phyloP scores from a whole-genome alignment of 1,139 yeast species.

The Taphrina pruni region DNA sequence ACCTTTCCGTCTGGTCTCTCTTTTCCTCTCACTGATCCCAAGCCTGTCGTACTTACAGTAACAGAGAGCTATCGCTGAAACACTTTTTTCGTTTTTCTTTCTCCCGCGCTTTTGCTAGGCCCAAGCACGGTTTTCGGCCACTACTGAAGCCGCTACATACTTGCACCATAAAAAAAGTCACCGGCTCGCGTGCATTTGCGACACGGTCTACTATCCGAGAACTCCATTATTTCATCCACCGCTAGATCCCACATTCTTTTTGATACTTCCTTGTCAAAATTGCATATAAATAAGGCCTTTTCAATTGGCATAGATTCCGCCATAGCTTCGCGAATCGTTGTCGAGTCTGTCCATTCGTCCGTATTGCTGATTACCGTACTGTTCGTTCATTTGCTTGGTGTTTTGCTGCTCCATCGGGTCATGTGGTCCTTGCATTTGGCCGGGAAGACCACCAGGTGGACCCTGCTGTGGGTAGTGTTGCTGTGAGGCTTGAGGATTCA shows the following conservation, averaged over 20 bases:
- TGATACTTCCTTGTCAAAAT: neutral
- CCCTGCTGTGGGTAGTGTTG: slow-evolving; percentile 32
- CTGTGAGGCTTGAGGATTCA: slow-evolving; percentile 48
- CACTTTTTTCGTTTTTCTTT: neutral
- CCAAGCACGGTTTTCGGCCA: neutral
- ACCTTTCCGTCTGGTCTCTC: neutral
- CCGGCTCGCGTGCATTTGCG: too few relatives aligned
- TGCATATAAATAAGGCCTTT: slow-evolving; percentile 8
- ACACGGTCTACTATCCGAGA: neutral
- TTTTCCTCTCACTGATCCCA: neutral
- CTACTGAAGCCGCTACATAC: neutral
- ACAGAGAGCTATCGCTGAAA: slow-evolving; percentile 31
- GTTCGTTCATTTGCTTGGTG: slow-evolving; percentile 57
- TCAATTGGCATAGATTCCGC: slow-evolving; percentile 52
- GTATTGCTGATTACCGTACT: slow-evolving; percentile 58
- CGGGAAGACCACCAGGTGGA: slow-evolving; percentile 30
- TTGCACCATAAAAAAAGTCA: too few relatives aligned
- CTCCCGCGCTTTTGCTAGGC: neutral
- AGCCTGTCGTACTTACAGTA: slow-evolving; percentile 20
- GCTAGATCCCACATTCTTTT: neutral
- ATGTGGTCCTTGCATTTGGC: slow-evolving; percentile 39
- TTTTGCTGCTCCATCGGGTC: slow-evolving; percentile 54
- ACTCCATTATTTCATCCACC: neutral
- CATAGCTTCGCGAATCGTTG: slow-evolving; percentile 56
- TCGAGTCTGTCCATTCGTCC: slow-evolving; percentile 60